Base-by-base conservation (phyloP, 495 filamentous ascomycete species). In the Penicillium canariense region DNA sequence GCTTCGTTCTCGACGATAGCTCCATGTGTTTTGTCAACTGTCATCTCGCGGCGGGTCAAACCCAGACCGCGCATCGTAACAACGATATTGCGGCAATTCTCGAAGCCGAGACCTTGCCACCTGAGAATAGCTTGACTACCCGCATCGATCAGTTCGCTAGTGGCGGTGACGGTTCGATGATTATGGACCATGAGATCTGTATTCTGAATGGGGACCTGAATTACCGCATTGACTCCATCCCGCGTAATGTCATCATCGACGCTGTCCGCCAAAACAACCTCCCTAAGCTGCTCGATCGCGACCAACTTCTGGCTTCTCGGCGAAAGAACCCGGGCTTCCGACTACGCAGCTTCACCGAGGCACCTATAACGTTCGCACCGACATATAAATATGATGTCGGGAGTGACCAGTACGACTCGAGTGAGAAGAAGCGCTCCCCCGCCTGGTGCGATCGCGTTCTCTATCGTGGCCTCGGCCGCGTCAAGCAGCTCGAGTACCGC, bases 371-470 rank as follows among this genome's bases (percentile, higher is more conserved):
- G 0, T 98, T 98, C 66, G 86, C 89, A 14, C 94, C 94, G 7
- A 98, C 94, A 2, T 98, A 98, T 74, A 98, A 98, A 69, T 98
- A 97, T 68, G 94, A 98, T 62, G 89, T 97, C 1, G 92, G 91
- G 11, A 94, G 89, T 8, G 91, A 97, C 66, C 86, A 84, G 23
- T 98, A 98, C 67, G 94, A 98, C 64, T 86, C 87, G 2, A 91
- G 87, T 54, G 94, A 98, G 65, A 98, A 98, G 80, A 89, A 91
- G 67, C 83, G 94, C 4, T 84, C 89, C n/a, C 94, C 94, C 1
- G 94, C 94, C 8, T 98, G 94, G 94, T 98, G 94, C 66, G 94
- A 98, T 76, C 82, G 94, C 42, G 71, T 98, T 30, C 77, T 98
- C 31, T 96, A 90, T 68, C 85, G 94, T 36, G 91, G 92, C 22